Evolutionary conservation across 345 rosid genomes (phyloP).

Genomic region (Stellera chamaejasme): DNA sequence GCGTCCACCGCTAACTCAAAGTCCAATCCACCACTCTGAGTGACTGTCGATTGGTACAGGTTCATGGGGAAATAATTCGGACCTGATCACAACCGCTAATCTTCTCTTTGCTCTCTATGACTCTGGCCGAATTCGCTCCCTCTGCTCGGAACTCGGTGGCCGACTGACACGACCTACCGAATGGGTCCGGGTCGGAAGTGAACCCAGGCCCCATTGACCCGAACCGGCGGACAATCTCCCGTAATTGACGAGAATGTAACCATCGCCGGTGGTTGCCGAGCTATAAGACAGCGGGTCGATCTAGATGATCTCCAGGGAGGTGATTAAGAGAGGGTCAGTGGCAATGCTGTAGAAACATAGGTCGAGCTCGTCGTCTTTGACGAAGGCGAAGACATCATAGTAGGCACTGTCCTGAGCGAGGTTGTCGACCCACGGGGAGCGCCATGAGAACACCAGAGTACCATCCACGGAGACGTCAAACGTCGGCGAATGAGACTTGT

Average conservation of each 20-base stretch:
- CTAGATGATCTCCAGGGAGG: slow-evolving; percentile 63
- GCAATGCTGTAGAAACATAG: slow-evolving; percentile 92
- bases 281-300: slow-evolving; percentile 66
- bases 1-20: slow-evolving; percentile 78
- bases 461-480: slow-evolving; percentile 94
- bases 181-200: slow-evolving; percentile 65
- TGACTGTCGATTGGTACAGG: slow-evolving; percentile 75
- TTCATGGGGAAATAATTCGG: slow-evolving; percentile 95
- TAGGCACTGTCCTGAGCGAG: slow-evolving; percentile 77
- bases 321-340: slow-evolving; percentile 88
- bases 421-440: slow-evolving; percentile 67
- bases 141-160: slow-evolving; percentile 36
- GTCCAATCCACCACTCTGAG: slow-evolving; percentile 37
- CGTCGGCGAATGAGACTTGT: slow-evolving; percentile 72
- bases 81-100: slow-evolving; percentile 41
- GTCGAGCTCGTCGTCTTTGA: slow-evolving; percentile 72
- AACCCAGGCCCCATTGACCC: slow-evolving; percentile 92
- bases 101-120: slow-evolving; percentile 34
- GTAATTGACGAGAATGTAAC: slow-evolving; percentile 62
- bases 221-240: slow-evolving; percentile 78
- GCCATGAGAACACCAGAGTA: slow-evolving; percentile 84
- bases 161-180: slow-evolving; percentile 91
- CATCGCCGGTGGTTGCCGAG: slow-evolving; percentile 35
- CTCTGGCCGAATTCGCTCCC: slow-evolving; percentile 18
- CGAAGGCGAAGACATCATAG: slow-evolving; percentile 80